These are phyloP conservation scores for Corrigiola litoralis DNA, from an alignment of 179 eudicot species.

Conservation along the genomic window DNA sequence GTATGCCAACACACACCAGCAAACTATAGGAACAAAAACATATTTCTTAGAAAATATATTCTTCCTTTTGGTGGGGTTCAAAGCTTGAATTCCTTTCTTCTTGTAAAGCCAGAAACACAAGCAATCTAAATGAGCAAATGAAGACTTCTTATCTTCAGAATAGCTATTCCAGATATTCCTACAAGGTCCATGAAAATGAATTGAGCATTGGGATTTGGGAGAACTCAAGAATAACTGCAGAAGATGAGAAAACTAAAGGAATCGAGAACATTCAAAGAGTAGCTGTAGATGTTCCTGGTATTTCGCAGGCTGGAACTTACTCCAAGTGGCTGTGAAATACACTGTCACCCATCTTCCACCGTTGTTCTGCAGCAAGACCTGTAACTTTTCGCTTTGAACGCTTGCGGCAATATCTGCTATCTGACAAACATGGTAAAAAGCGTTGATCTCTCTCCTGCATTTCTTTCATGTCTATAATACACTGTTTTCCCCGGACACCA, in stretches of 20 bases:
- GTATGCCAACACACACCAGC: slow-evolving; percentile 40
- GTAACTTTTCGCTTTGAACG: slow-evolving; percentile 14
- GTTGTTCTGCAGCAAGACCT: slow-evolving; percentile 8
- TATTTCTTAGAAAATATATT: slow-evolving; percentile 61
- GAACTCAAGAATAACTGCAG: too few species aligned
- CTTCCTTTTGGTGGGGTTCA: slow-evolving; percentile 45
- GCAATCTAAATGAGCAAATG: slow-evolving; percentile 45
- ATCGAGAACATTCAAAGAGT: neutral
- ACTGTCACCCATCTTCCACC: slow-evolving; percentile 35
- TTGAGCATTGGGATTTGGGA: neutral
- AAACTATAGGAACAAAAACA: slow-evolving; percentile 68
- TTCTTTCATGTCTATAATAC: neutral
- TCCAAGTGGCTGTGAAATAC: slow-evolving; percentile 43
- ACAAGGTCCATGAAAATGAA: neutral
- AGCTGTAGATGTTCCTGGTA: neutral
- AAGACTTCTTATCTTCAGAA: slow-evolving; percentile 43
- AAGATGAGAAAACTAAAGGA: neutral
- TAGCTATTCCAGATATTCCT: slow-evolving; percentile 52
- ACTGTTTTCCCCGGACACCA: neutral
- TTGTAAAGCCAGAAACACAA: slow-evolving; percentile 49
- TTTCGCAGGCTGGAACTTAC: slow-evolving; percentile 31
- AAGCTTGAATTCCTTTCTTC: slow-evolving; percentile 27
- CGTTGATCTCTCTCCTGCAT: neutral
- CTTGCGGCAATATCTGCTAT: slow-evolving; percentile 1
- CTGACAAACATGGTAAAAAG: slow-evolving; percentile 12